phyloP scores from a whole-genome alignment of 1,284 basidiomycete genomes.

The Heterobasidion annosum region DNA sequence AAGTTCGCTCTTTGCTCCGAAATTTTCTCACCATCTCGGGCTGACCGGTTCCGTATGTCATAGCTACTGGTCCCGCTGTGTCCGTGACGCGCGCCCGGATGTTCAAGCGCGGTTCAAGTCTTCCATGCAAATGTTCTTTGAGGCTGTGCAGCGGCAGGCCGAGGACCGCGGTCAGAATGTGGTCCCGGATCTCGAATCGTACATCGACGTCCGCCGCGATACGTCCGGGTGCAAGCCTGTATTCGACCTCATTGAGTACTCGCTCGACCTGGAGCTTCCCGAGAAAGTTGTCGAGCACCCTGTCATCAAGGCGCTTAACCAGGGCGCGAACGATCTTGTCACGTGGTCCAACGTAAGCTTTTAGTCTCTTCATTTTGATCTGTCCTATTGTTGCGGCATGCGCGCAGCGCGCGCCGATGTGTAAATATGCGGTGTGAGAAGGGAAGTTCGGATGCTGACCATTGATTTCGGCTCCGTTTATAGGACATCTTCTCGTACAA shows the following conservation, averaged over 20 bases:
- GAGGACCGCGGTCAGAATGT: slow-evolving; percentile 19
- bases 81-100: slow-evolving; percentile 14
- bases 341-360: slow-evolving; percentile 31
- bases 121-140: slow-evolving; percentile 26
- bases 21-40: slow-evolving; percentile 2
- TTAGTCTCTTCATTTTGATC: not conserved
- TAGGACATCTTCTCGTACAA: slow-evolving; percentile 37
- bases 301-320: slow-evolving; percentile 23
- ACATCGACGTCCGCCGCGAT: slow-evolving; percentile 23
- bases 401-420: no score
- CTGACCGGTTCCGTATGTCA: slow-evolving; percentile 3
- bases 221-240: slow-evolving; percentile 27
- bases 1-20: not conserved
- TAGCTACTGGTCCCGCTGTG: slow-evolving; percentile 27
- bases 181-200: slow-evolving; percentile 28
- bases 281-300: slow-evolving; percentile 28
- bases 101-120: slow-evolving; percentile 26
- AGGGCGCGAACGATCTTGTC: slow-evolving; percentile 31
- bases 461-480: not conserved
- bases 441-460: no score
- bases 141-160: slow-evolving; percentile 26
- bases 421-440: no score
- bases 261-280: slow-evolving; percentile 28
- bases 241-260: slow-evolving; percentile 32
- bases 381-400: not conserved